A percentile compares a stretch with the other conserved stretches of the same genome.
phyloP scores from a whole-genome alignment of 208 protist species.

The Leishmania tarentolae region DNA sequence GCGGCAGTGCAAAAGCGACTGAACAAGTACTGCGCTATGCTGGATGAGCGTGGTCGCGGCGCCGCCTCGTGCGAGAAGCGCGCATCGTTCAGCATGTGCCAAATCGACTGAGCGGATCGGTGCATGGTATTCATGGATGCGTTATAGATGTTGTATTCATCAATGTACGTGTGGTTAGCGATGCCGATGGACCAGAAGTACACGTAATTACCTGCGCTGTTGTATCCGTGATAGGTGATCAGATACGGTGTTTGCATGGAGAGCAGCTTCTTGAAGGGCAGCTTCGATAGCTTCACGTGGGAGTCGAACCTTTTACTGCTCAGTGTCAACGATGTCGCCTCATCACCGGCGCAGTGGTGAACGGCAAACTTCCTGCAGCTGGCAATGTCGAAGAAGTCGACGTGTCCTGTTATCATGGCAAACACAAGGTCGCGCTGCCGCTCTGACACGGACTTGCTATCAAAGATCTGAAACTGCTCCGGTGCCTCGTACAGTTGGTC shows the following conservation, averaged over 20 bases:
- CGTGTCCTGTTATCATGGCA: conserved; percentile 81
- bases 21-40: conserved; percentile 85
- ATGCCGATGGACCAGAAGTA: conserved; percentile 90
- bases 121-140: conserved; percentile 90
- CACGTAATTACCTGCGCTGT: conserved; percentile 81
- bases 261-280: conserved; percentile 85
- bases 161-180: conserved; percentile 91
- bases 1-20: conserved; percentile 78
- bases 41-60: conserved; percentile 64
- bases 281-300: conserved; percentile 63
- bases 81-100: conserved; percentile 83
- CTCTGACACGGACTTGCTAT: conserved; percentile 86
- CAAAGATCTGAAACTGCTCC: conserved; percentile 89
- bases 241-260: conserved; percentile 89
- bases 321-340: conserved; percentile 39
- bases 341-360: conserved; percentile 77
- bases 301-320: conserved; percentile 51
- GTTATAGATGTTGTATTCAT: conserved; percentile 81
- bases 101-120: conserved; percentile 72
- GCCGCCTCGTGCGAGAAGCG: conserved; percentile 80
- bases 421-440: conserved; percentile 79
- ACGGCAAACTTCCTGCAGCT: conserved; percentile 68
- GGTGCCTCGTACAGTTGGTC: conserved; percentile 68
- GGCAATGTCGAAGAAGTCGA: conserved; percentile 73
- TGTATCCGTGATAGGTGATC: conserved; percentile 79